Conservation (phyloP, 108 stramenopile genomes). For the Licmophora abbreviata region DNA sequence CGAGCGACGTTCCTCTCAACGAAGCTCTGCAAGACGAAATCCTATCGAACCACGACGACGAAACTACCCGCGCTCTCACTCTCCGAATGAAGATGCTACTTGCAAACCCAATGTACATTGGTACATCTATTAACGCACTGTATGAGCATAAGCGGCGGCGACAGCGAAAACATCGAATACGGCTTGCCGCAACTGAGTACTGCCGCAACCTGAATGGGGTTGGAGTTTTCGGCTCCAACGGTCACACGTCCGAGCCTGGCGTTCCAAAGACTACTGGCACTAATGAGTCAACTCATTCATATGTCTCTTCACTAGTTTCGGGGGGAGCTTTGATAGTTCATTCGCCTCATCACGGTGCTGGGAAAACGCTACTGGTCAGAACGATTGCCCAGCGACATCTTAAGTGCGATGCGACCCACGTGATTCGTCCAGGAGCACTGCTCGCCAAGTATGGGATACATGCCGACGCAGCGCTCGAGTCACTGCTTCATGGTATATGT, state of each 20-base stretch:
- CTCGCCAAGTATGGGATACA: constrained; percentile 65
- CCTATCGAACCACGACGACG: constrained; percentile 17
- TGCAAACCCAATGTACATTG: constrained; percentile 14
- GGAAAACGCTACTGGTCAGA: constrained; percentile 56
- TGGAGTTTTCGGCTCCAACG: no score
- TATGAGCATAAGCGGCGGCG: not conserved
- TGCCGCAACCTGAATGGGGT: no score
- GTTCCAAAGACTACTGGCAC: no score
- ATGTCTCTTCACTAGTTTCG: no score
- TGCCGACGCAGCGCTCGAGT: constrained; percentile 71
- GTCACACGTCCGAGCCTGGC: no score
- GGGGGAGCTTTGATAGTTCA: constrained; percentile 32
- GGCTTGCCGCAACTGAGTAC: not conserved
- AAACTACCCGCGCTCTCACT: constrained; percentile 23
- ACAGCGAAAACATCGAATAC: constrained; percentile 3
- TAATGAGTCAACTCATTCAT: no score
- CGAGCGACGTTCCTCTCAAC: constrained; percentile 1
- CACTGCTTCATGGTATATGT: constrained; percentile 45
- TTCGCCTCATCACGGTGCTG: constrained; percentile 38
- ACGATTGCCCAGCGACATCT: constrained; percentile 41
- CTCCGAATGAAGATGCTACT: constrained; percentile 16
- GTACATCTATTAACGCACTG: constrained; percentile 29
- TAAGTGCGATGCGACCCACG: constrained; percentile 46
- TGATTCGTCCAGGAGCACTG: constrained; percentile 44
- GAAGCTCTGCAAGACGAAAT: constrained; percentile 17